phyloP scores from a whole-genome alignment of 1,284 basidiomycete species.

The Rhodotorula sp. region DNA sequence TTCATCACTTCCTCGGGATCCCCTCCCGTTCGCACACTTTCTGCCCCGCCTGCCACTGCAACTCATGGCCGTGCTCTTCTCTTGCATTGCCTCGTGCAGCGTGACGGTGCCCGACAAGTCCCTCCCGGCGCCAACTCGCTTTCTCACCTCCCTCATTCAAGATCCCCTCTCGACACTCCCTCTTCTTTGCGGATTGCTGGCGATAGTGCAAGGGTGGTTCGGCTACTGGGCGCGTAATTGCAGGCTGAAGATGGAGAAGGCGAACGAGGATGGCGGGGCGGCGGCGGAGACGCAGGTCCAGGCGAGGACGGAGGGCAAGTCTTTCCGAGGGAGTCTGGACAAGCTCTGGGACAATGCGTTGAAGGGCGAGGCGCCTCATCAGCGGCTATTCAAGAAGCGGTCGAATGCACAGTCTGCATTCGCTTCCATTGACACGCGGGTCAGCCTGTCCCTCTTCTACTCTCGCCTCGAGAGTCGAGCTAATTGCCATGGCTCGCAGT shows the following conservation, averaged over 20 bases:
- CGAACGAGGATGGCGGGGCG: background rate
- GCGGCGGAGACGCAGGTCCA: background rate
- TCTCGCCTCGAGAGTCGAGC: too few species aligned
- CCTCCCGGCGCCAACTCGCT: background rate
- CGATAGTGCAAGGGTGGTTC: slow-evolving; percentile 40
- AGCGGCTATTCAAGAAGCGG: slow-evolving; percentile 4
- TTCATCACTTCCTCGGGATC: slow-evolving; percentile 3
- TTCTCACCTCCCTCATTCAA: slow-evolving; percentile 21
- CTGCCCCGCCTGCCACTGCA: slow-evolving; percentile 30
- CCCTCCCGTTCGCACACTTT: slow-evolving; percentile 32
- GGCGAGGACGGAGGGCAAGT: background rate
- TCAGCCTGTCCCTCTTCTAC: background rate
- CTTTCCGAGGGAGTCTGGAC: slow-evolving; percentile 4
- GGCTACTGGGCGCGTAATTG: slow-evolving; percentile 31
- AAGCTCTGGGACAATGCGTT: slow-evolving; percentile 15
- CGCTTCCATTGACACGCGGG: slow-evolving; percentile 11
- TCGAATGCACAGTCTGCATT: background rate
- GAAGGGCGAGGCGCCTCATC: slow-evolving; percentile 22
- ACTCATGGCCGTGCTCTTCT: slow-evolving; percentile 26
- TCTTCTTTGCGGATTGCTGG: slow-evolving; percentile 17
- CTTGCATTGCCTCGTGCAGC: slow-evolving; percentile 13
- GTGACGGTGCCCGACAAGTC: background rate
- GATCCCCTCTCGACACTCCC: slow-evolving; percentile 31
- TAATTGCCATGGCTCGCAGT: slow-evolving; percentile 10
- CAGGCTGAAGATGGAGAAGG: slow-evolving; percentile 1